These are phyloP conservation scores for Exserohilum rostratum DNA, from an alignment of 2,329 filamentous ascomycete genomes.

Conservation along the genomic window DNA sequence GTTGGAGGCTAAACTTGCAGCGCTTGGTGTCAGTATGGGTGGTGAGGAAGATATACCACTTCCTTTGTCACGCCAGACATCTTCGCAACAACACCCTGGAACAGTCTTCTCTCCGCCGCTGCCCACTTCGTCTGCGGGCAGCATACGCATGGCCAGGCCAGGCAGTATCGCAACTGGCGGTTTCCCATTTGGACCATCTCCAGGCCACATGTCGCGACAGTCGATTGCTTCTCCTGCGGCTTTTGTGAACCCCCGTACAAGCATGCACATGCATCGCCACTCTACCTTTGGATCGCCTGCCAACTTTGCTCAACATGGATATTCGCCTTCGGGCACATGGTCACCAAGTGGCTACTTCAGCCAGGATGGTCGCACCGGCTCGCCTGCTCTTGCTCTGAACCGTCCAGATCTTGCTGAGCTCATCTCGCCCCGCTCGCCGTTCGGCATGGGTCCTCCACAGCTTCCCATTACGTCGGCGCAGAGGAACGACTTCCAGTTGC, in stretches of 20 bases:
- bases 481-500: slow-evolving; percentile 49
- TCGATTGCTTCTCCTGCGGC: slow-evolving; percentile 78
- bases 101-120: slow-evolving; percentile 84
- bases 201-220: slow-evolving; percentile 63
- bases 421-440: slow-evolving; percentile 66
- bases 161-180: slow-evolving; percentile 62
- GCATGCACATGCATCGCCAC: slow-evolving; percentile 69
- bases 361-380: slow-evolving; percentile 51
- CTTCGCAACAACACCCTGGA: slow-evolving; percentile 74
- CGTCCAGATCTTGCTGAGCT: slow-evolving; percentile 47
- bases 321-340: slow-evolving; percentile 57
- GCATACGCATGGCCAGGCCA: slow-evolving; percentile 65
- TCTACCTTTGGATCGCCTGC: slow-evolving; percentile 74
- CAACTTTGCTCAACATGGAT: slow-evolving; percentile 67
- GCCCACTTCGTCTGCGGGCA: slow-evolving; percentile 77
- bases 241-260: slow-evolving; percentile 57
- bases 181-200: slow-evolving; percentile 64
- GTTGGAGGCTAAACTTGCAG: slow-evolving; percentile 88
- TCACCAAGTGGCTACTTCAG: slow-evolving; percentile 50
- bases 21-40: slow-evolving; percentile 83
- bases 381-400: slow-evolving; percentile 48
- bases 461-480: slow-evolving; percentile 52
- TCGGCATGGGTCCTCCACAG: slow-evolving; percentile 51
- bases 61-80: slow-evolving; percentile 73
- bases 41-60: slow-evolving; percentile 68